Evolutionary conservation across 2,329 filamentous ascomycete genomes (phyloP).

Genomic region (Claviceps arundinis): DNA sequence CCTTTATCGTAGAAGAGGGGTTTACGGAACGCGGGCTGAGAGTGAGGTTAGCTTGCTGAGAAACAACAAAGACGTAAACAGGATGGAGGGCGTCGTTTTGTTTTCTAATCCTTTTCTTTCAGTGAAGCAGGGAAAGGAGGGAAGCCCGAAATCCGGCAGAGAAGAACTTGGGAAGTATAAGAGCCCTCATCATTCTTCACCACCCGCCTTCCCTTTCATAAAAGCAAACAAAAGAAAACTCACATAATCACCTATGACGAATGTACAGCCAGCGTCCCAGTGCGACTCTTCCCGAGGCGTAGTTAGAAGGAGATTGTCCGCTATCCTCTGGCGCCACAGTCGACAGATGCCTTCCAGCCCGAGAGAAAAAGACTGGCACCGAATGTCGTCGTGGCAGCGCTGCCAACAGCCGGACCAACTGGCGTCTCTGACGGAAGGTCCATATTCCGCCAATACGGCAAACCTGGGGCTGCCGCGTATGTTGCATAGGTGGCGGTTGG

Average conservation of each 20-base stretch:
- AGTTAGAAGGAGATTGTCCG: background rate
- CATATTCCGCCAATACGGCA: background rate
- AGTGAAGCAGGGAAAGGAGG: background rate
- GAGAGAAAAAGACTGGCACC: background rate
- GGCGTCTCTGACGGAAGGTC: background rate
- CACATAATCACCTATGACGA: background rate
- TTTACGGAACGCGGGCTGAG: background rate
- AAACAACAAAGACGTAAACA: background rate
- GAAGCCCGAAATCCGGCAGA: background rate
- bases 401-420: background rate
- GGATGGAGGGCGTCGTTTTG: too few relatives aligned
- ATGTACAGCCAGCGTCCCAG: background rate
- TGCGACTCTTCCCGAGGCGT: background rate
- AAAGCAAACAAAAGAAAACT: background rate
- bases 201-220: too few relatives aligned
- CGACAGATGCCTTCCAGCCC: background rate
- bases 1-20: background rate
- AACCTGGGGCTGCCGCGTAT: background rate
- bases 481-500: background rate
- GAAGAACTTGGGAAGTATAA: background rate
- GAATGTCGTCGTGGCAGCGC: background rate
- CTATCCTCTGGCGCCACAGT: background rate
- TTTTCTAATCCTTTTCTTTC: too few relatives aligned
- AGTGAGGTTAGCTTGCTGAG: background rate
- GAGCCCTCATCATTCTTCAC: too few relatives aligned